Conservation (phyloP, 768 basidiomycete species). For the Mycena polygramma region DNA sequence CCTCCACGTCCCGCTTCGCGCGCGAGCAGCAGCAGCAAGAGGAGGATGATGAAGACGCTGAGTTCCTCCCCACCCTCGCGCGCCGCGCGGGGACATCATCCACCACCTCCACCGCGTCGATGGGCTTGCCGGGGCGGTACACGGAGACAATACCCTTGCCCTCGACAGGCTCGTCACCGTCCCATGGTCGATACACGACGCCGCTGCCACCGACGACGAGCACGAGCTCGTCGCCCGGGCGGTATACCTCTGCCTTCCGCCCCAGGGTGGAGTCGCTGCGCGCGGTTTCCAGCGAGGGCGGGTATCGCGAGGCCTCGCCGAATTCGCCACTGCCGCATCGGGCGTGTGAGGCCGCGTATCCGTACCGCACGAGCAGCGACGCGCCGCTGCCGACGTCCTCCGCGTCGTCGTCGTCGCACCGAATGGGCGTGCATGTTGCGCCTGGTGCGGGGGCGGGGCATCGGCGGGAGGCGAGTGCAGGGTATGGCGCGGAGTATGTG, state of each 20-base stretch:
- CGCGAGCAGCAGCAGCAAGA: neutral
- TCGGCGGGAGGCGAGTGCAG: conserved; percentile 1
- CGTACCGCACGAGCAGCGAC: neutral
- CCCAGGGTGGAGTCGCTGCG: conserved; percentile 11
- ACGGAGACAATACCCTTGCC: neutral
- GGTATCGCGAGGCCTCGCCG: neutral
- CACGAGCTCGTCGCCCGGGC: conserved; percentile 17
- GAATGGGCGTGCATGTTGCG: conserved; percentile 35
- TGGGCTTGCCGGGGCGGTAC: conserved; percentile 31
- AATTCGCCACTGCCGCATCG: too few relatives aligned
- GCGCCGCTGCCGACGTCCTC: neutral
- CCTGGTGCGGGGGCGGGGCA: too few relatives aligned
- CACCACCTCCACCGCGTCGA: conserved; percentile 38
- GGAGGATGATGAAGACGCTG: conserved; percentile 38
- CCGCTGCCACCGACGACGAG: neutral
- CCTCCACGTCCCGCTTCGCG: neutral
- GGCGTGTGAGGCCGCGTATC: too few relatives aligned
- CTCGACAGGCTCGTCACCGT: neutral
- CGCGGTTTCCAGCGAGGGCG: neutral
- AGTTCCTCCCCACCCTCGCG: conserved; percentile 79
- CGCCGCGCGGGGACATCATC: conserved; percentile 65
- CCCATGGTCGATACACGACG: conserved; percentile 16
- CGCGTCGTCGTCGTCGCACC: conserved; percentile 18
- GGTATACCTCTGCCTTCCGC: conserved; percentile 20
- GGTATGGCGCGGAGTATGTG: conserved; percentile 13